Evolutionary conservation across 805 yeast genomes (phyloP).

Genomic region (Isabelozyma pseudorhagii): DNA sequence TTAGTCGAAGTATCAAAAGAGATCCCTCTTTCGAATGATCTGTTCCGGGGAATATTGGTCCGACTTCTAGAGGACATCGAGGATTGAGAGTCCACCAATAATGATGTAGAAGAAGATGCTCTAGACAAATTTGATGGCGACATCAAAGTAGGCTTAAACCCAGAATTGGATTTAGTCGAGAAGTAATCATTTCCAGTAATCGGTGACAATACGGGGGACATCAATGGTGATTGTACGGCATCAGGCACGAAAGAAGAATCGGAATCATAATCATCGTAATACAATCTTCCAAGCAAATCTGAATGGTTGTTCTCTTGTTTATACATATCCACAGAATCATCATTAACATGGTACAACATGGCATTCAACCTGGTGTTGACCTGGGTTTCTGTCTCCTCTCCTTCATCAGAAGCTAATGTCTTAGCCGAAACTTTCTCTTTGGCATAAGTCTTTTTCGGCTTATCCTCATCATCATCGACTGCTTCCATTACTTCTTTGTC

Average conservation of each 20-base stretch:
- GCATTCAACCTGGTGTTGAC: slow-evolving; percentile 38
- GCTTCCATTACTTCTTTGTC: neutral
- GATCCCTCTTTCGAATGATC: slow-evolving; percentile 35
- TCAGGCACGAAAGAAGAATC: slow-evolving; percentile 20
- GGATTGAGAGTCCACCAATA: slow-evolving; percentile 4
- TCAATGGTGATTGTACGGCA: slow-evolving; percentile 9
- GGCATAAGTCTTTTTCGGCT: slow-evolving; percentile 2
- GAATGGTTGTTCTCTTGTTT: slow-evolving; percentile 33
- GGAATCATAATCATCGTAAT: slow-evolving; percentile 42
- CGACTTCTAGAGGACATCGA: slow-evolving; percentile 4
- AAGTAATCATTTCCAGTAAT: slow-evolving; percentile 5
- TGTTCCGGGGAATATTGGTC: slow-evolving; percentile 10
- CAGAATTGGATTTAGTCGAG: slow-evolving; percentile 5
- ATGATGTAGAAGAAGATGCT: neutral
- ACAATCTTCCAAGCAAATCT: slow-evolving; percentile 40
- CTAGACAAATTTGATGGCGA: neutral
- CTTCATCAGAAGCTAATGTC: slow-evolving; percentile 2
- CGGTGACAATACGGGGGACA: slow-evolving; percentile 11
- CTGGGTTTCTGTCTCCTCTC: slow-evolving; percentile 25
- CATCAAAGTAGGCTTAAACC: neutral
- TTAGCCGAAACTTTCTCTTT: slow-evolving; percentile 3
- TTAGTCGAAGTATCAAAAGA: slow-evolving; percentile 38
- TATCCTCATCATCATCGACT: neutral
- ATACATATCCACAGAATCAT: slow-evolving; percentile 37
- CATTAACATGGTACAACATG: slow-evolving; percentile 32